Evolutionary conservation across 1,284 basidiomycete species (phyloP), one percentile per base, ranked within the genome.

Genomic region (Trichosporon sp.): DNA sequence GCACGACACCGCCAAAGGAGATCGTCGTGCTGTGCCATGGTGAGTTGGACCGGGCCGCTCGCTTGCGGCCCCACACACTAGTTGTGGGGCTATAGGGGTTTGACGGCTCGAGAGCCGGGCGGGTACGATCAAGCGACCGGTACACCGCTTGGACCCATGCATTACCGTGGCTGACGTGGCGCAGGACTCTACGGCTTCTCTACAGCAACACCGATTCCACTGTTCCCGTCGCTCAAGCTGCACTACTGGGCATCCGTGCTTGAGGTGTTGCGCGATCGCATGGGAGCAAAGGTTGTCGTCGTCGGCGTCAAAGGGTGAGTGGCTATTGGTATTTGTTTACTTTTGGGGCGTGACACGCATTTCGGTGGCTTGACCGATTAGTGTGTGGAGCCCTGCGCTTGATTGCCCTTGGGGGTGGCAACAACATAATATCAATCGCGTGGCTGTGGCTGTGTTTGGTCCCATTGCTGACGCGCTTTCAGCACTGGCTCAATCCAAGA

Each of bases 171-270:
- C 59, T 63, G 59, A 63, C 59, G 59, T 63, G 59, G 59, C 59
- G 59, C 77, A 96, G 94, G 94, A 31, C 86, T 99, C 1, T 98
- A 98, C 78, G 96, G 97, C 6, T 99, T 98, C 81, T 94, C 56
- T 86, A 92, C 75, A 89, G 94, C 26, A 89, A 89, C 19, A 82
- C 92, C 69, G 89, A 96, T 82, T 90, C 93, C 16, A 87, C 89
- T 78, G 85, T 96, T 79, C 88, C 83, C 83, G 5, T 82, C 81
- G 3, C 74, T 84, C 54, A 84, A 94, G 73, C 89, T 95, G 80
- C 95, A 98, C 76, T 99, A 99, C 81, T 99, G 97, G 97, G 90
- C 91, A 0, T 92, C 92, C 71, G 90, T 98, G 4, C 87, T 98
- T 56, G 90, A 89, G 59, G 89, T 97, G 7, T 86, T 99, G 12